Percentiles rank a stretch among this genome's conserved stretches.
Evolutionary conservation across 768 basidiomycete species (phyloP).

Genomic region (Fomitopsis serialis): DNA sequence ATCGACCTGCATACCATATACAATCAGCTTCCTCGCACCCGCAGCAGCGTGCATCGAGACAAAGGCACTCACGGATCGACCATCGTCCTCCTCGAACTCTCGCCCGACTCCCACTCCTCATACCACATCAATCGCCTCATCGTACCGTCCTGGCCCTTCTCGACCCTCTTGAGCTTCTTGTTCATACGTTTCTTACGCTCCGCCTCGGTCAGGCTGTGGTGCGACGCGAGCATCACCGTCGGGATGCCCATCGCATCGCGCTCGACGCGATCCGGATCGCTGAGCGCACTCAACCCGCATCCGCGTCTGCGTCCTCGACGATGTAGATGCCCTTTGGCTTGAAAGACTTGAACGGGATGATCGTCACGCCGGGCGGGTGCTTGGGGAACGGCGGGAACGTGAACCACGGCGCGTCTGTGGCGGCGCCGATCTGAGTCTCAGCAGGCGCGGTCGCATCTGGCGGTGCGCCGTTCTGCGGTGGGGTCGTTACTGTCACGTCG

Average conservation of each 20-base stretch:
- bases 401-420: conserved; percentile 10
- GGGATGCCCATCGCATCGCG: conserved; percentile 63
- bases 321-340: conserved; percentile 53
- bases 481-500: conserved; percentile 6
- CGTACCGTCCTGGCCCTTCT: conserved; percentile 10
- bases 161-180: conserved; percentile 30
- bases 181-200: conserved; percentile 41
- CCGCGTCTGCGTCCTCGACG: conserved; percentile 35
- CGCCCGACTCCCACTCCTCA: conserved; percentile 66
- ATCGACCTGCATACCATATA: conserved; percentile 28
- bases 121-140: conserved; percentile 46
- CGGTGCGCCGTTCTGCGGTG: not conserved
- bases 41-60: not conserved
- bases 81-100: conserved; percentile 38
- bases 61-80: conserved; percentile 45
- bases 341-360: conserved; percentile 55
- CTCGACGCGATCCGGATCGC: conserved; percentile 31
- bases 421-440: not conserved
- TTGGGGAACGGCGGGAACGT: conserved; percentile 45
- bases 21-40: not conserved
- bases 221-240: conserved; percentile 48
- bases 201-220: conserved; percentile 59
- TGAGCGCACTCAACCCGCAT: too few species aligned
- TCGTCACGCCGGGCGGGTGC: conserved; percentile 37
- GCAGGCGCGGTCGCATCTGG: not conserved